These are phyloP conservation scores for Porcisia hertigi DNA, from an alignment of 208 protist species.

Conservation along the genomic window DNA sequence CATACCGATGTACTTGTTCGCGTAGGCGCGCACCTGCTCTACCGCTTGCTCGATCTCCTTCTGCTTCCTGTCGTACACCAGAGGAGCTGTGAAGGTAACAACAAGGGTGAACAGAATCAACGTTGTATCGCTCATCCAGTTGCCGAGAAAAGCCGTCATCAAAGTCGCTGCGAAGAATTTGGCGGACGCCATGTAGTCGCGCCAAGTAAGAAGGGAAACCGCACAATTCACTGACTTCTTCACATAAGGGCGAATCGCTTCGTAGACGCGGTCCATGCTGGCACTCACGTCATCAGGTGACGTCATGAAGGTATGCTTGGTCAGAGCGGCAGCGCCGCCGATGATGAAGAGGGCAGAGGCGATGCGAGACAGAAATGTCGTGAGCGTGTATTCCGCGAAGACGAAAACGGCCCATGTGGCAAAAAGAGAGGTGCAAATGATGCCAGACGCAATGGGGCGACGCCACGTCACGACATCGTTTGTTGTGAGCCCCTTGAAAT, in stretches of 20 bases:
- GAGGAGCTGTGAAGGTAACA: constrained; percentile 52
- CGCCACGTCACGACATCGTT: constrained; percentile 73
- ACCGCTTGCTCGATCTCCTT: constrained; percentile 55
- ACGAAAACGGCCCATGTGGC: constrained; percentile 60
- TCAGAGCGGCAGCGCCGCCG: constrained; percentile 35
- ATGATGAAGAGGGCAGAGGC: constrained; percentile 42
- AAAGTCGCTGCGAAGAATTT: constrained; percentile 52
- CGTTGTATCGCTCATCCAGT: constrained; percentile 65
- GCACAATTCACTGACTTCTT: constrained; percentile 28
- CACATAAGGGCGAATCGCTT: constrained; percentile 46
- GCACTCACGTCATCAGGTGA: constrained; percentile 51
- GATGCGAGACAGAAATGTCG: constrained; percentile 71
- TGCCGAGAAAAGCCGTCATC: constrained; percentile 66
- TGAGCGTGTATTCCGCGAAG: constrained; percentile 72
- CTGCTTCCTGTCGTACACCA: constrained; percentile 78
- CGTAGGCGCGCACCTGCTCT: constrained; percentile 20
- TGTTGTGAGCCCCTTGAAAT: constrained; percentile 50
- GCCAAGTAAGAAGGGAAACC: constrained; percentile 64
- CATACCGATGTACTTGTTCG: constrained; percentile 57
- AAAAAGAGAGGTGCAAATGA: constrained; percentile 41
- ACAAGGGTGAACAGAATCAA: constrained; percentile 46
- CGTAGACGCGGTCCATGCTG: constrained; percentile 52
- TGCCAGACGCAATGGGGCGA: constrained; percentile 56
- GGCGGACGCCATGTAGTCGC: constrained; percentile 45
- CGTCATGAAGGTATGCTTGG: constrained; percentile 27